Evolutionary conservation across 2,329 filamentous ascomycete genomes (phyloP).

Genomic region (Claviceps spartinae): DNA sequence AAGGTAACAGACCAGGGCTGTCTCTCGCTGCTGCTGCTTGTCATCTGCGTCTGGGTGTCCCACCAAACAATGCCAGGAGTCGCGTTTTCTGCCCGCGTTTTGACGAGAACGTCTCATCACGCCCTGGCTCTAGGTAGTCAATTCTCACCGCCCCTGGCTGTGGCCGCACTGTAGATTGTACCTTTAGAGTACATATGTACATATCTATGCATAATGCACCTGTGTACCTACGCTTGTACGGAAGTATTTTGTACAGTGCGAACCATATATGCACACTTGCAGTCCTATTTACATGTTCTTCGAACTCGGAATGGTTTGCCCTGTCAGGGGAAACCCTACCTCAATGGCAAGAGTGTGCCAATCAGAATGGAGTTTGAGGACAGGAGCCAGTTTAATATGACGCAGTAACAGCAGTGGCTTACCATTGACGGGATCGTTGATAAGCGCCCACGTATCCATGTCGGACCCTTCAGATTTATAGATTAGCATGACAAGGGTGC

Average conservation of each 20-base stretch:
- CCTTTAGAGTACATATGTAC: too few species aligned
- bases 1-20: background rate
- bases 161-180: background rate
- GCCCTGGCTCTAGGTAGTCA: background rate
- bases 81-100: background rate
- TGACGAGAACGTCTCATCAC: background rate
- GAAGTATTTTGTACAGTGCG: background rate
- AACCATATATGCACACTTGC: too few species aligned
- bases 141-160: conserved; percentile 8
- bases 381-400: background rate
- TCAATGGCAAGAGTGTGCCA: background rate
- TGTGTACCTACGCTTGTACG: background rate
- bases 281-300: background rate
- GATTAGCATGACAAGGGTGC: background rate
- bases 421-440: background rate
- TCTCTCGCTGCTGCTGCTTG: background rate
- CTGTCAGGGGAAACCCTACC: background rate
- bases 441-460: background rate
- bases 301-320: background rate
- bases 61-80: background rate
- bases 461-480: too few species aligned
- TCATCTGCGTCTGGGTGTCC: background rate
- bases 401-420: background rate
- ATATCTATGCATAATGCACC: too few species aligned
- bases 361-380: background rate